Percentiles rank a stretch among this genome's conserved stretches.
Evolutionary conservation across 2,329 filamentous ascomycete species (phyloP).

Genomic region (Lojkania enalia): DNA sequence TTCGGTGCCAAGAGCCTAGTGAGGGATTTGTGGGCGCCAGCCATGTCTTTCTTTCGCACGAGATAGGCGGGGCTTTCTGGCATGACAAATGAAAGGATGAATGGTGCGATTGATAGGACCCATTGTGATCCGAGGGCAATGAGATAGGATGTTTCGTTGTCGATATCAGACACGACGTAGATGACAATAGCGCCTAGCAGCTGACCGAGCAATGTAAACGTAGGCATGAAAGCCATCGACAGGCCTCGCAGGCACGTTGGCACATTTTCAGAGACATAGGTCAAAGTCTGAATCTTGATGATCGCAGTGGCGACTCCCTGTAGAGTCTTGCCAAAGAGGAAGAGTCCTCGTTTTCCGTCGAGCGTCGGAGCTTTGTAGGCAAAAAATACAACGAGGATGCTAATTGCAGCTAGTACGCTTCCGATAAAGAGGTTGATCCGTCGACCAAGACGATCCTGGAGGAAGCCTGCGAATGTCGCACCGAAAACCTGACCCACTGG

Average conservation of each 20-base stretch:
- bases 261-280: slow-evolving; percentile 52
- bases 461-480: slow-evolving; percentile 42
- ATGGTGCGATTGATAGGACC: slow-evolving; percentile 42
- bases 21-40: slow-evolving; percentile 49
- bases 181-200: slow-evolving; percentile 50
- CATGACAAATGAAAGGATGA: slow-evolving; percentile 48
- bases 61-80: slow-evolving; percentile 56
- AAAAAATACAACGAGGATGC: slow-evolving; percentile 43
- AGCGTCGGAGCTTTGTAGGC: slow-evolving; percentile 36
- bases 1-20: slow-evolving; percentile 51
- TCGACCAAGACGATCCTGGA: slow-evolving; percentile 49
- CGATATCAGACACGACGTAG: slow-evolving; percentile 27
- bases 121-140: slow-evolving; percentile 48
- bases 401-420: slow-evolving; percentile 44
- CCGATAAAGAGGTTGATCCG: slow-evolving; percentile 42
- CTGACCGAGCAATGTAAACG: slow-evolving; percentile 51
- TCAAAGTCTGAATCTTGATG: slow-evolving; percentile 48
- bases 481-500: slow-evolving; percentile 48
- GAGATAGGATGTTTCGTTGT: slow-evolving; percentile 33
- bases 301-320: slow-evolving; percentile 50
- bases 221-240: slow-evolving; percentile 50
- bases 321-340: slow-evolving; percentile 49
- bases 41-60: slow-evolving; percentile 43
- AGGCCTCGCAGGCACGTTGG: slow-evolving; percentile 50
- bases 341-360: slow-evolving; percentile 40